Conservation (phyloP, 805 yeast species). For the Zygoascus flipseniorum region DNA sequence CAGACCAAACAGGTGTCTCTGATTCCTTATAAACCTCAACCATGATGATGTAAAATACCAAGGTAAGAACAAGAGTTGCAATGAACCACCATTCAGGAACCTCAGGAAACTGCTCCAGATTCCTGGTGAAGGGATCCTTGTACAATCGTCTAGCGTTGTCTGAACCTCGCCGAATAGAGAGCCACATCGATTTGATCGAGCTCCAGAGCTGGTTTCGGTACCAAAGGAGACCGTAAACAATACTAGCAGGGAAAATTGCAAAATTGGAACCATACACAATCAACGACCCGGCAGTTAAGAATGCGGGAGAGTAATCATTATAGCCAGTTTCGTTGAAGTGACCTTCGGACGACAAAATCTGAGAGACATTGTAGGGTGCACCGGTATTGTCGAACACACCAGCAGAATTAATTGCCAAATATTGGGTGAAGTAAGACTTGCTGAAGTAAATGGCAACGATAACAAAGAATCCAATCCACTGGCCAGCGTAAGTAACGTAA, state of each 20-base stretch:
- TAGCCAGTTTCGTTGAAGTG: constrained; percentile 30
- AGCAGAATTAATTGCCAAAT: constrained; percentile 50
- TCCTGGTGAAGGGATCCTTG: constrained; percentile 9
- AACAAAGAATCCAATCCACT: constrained; percentile 16
- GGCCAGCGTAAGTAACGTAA: constrained; percentile 8
- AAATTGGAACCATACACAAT: constrained; percentile 47
- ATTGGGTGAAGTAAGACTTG: constrained; percentile 51
- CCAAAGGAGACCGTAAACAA: constrained; percentile 31
- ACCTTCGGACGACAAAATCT: constrained; percentile 30
- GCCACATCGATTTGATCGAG: constrained; percentile 4
- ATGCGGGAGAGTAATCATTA: constrained; percentile 58
- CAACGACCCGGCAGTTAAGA: constrained; percentile 44
- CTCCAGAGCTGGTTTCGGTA: constrained; percentile 3
- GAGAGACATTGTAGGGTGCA: constrained; percentile 37
- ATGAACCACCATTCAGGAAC: constrained; percentile 52
- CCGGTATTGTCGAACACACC: constrained; percentile 46
- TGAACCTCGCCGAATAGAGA: constrained; percentile 4
- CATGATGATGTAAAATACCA: constrained; percentile 19
- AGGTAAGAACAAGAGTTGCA: constrained; percentile 37
- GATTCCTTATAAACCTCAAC: constrained; percentile 16
- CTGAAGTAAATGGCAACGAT: constrained; percentile 43
- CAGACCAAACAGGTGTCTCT: constrained; percentile 34
- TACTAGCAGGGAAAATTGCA: constrained; percentile 48
- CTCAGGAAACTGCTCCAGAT: constrained; percentile 6
- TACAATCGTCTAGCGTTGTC: constrained; percentile 5